These are phyloP conservation scores for Trichoderma sp. DNA, from an alignment of 2,329 filamentous ascomycete species.

Conservation along the genomic window DNA sequence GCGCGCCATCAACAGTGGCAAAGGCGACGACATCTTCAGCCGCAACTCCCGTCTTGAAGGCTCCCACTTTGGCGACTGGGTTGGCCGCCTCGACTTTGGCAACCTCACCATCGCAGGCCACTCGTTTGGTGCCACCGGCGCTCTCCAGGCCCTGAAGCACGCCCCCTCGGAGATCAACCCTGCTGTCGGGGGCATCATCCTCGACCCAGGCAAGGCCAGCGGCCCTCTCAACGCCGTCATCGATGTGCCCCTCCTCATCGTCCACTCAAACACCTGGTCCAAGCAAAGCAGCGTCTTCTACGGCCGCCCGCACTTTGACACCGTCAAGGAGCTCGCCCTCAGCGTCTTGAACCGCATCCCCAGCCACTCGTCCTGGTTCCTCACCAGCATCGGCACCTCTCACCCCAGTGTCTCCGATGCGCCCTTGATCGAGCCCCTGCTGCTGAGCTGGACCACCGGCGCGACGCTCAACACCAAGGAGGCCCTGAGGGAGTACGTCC, in stretches of 20 bases:
- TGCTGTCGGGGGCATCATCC: conserved; percentile 57
- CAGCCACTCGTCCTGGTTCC: conserved; percentile 50
- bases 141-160: conserved; percentile 57
- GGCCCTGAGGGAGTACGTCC: conserved; percentile 60
- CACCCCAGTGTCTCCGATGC: conserved; percentile 67
- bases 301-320: conserved; percentile 62
- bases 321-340: conserved; percentile 56
- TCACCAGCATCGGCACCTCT: conserved; percentile 53
- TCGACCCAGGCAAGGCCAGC: conserved; percentile 65
- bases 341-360: conserved; percentile 44
- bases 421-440: conserved; percentile 59
- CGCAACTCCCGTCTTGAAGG: conserved; percentile 50
- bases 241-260: conserved; percentile 56
- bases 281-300: conserved; percentile 54
- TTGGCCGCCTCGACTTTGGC: conserved; percentile 50
- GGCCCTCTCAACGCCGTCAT: conserved; percentile 61
- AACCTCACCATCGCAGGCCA: conserved; percentile 60
- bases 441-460: conserved; percentile 61
- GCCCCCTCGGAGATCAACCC: conserved; percentile 35
- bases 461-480: conserved; percentile 54
- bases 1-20: conserved; percentile 39
- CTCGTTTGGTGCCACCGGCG: conserved; percentile 64
- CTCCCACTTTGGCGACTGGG: conserved; percentile 48
- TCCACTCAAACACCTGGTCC: conserved; percentile 67
- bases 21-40: conserved; percentile 35